Conservation (phyloP, 345 rosid species). For the Crucihimalaya himalaica region DNA sequence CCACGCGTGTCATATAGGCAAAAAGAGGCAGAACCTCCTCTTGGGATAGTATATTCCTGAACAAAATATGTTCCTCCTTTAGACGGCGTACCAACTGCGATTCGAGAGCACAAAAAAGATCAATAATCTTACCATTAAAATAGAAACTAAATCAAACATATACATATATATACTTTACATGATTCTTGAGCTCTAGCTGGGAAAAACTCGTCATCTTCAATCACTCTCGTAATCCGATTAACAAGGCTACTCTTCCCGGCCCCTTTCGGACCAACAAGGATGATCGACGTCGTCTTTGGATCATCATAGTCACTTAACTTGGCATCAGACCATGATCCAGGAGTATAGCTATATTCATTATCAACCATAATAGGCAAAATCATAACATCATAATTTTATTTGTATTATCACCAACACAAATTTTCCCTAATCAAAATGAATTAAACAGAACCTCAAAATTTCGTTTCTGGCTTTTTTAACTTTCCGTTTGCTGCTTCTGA, state of each 20-base stretch:
- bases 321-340: slow-evolving; percentile 64
- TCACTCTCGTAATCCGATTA: slow-evolving; percentile 65
- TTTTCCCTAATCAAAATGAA: neutral
- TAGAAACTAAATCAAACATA: neutral
- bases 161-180: slow-evolving; percentile 44
- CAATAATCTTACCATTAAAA: neutral
- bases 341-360: slow-evolving; percentile 52
- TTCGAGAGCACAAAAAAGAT: neutral
- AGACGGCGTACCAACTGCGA: slow-evolving; percentile 48
- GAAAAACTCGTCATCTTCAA: slow-evolving; percentile 59
- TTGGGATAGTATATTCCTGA: slow-evolving; percentile 72
- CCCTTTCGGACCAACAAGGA: slow-evolving; percentile 77
- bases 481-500: slow-evolving; percentile 24
- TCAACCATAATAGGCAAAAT: neutral
- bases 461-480: slow-evolving; percentile 45
- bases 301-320: slow-evolving; percentile 45
- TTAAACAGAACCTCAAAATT: slow-evolving; percentile 52
- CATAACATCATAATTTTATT: neutral
- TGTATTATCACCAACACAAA: neutral
- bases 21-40: slow-evolving; percentile 59
- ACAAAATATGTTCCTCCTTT: slow-evolving; percentile 73
- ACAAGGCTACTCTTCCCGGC: slow-evolving; percentile 88
- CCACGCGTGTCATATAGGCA: slow-evolving; percentile 73
- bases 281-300: slow-evolving; percentile 58
- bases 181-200: slow-evolving; percentile 82